phyloP scores from a whole-genome alignment of 2,329 filamentous ascomycete species.

The Aspergillus arachidicola region DNA sequence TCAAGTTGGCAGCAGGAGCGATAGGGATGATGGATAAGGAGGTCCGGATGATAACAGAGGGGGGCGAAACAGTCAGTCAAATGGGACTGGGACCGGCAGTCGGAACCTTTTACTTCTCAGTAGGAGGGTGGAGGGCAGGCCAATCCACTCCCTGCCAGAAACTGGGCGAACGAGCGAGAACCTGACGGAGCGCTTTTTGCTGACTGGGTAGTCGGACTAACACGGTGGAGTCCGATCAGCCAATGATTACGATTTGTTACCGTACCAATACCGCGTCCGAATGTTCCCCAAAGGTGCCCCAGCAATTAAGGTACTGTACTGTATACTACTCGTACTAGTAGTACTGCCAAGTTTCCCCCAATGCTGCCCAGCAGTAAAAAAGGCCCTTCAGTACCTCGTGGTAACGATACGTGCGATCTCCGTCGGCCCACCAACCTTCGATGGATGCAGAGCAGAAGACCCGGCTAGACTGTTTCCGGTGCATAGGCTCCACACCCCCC shows the following conservation, averaged over 20 bases:
- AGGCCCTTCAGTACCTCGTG: conserved; percentile 22
- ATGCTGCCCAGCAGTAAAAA: background rate
- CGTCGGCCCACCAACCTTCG: conserved; percentile 14
- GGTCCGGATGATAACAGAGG: conserved; percentile 16
- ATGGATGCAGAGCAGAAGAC: conserved; percentile 16
- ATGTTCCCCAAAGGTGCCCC: background rate
- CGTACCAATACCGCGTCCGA: conserved; percentile 17
- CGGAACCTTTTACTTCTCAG: conserved; percentile 20
- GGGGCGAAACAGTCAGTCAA: conserved; percentile 16
- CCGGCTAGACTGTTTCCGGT: conserved; percentile 19
- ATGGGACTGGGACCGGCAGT: conserved; percentile 20
- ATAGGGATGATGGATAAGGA: conserved; percentile 22
- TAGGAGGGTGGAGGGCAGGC: conserved; percentile 8
- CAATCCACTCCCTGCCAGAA: conserved; percentile 17
- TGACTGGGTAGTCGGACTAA: conserved; percentile 17
- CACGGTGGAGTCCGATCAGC: conserved; percentile 2
- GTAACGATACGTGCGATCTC: conserved; percentile 24
- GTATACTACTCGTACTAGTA: too few species aligned
- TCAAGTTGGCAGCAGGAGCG: conserved; percentile 13
- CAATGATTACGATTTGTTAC: conserved; percentile 17
- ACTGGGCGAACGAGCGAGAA: conserved; percentile 27
- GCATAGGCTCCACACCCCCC: conserved; percentile 18
- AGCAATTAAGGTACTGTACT: background rate
- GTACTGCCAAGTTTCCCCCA: background rate
- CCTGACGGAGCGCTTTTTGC: conserved; percentile 9